Percentiles rank a stretch among this genome's conserved stretches.
Evolutionary conservation across 1,284 basidiomycete species (phyloP).

Genomic region (Moesziomyces globuligerus): DNA sequence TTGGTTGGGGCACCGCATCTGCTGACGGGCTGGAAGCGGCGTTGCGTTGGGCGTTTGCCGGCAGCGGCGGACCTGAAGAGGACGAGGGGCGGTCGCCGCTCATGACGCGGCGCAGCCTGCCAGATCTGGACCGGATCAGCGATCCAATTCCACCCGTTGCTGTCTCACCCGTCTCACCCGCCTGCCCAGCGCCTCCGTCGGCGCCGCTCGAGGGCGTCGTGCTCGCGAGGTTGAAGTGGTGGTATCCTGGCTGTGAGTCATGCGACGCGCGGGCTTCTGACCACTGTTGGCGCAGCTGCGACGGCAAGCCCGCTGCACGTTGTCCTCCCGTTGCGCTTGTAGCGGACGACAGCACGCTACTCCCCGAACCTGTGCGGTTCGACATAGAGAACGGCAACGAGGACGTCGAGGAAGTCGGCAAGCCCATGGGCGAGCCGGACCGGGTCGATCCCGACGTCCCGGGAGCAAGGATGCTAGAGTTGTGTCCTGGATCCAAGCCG

Average conservation of each 20-base stretch:
- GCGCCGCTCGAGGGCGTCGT: background rate
- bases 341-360: background rate
- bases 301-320: slow-evolving; percentile 5
- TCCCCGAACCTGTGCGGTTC: slow-evolving; percentile 1
- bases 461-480: slow-evolving; percentile 5
- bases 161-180: background rate
- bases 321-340: background rate
- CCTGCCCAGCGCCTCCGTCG: background rate
- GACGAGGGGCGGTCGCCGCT: slow-evolving; percentile 3
- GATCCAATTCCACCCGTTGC: background rate
- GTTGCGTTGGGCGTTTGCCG: too few species aligned
- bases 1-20: too few species aligned
- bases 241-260: slow-evolving; percentile 17
- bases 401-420: slow-evolving; percentile 13
- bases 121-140: slow-evolving; percentile 19
- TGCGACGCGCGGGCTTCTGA: background rate
- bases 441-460: background rate
- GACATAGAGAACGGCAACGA: slow-evolving; percentile 17
- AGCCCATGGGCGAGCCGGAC: background rate
- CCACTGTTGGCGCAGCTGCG: slow-evolving; percentile 14
- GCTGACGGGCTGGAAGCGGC: too few species aligned
- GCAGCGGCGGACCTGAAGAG: too few species aligned
- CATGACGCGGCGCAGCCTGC: slow-evolving; percentile 4
- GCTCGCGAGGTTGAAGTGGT: slow-evolving; percentile 29
- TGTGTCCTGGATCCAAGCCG: slow-evolving; percentile 3